phyloP scores from a whole-genome alignment of 495 filamentous ascomycete genomes.

The Hypoxylon fragiforme region DNA sequence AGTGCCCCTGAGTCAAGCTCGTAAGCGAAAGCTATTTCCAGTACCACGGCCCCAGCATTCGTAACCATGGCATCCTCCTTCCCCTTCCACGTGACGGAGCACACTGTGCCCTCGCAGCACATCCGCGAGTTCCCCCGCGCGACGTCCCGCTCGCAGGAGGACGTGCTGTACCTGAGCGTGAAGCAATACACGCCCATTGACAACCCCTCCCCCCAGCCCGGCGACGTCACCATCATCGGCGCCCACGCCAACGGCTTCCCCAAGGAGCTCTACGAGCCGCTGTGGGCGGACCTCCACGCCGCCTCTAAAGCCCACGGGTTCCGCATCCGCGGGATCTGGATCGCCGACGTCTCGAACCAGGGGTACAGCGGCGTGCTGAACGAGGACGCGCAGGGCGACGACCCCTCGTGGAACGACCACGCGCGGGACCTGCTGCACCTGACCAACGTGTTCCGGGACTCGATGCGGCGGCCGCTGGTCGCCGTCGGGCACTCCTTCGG shows the following conservation, averaged over 20 bases:
- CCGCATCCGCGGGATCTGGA: slow-evolving; percentile 80
- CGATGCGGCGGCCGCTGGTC: slow-evolving; percentile 87
- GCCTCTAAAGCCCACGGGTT: slow-evolving; percentile 57
- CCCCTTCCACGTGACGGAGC: slow-evolving; percentile 50
- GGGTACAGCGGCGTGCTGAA: slow-evolving; percentile 77
- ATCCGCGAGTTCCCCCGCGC: slow-evolving; percentile 72
- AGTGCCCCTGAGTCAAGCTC: background rate
- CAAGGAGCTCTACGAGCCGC: slow-evolving; percentile 92
- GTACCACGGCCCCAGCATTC: too few relatives aligned
- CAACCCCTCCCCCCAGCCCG: slow-evolving; percentile 63
- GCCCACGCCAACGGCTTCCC: slow-evolving; percentile 88
- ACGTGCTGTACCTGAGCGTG: slow-evolving; percentile 65
- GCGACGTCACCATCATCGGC: slow-evolving; percentile 81
- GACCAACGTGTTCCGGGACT: slow-evolving; percentile 76
- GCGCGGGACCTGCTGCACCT: slow-evolving; percentile 84
- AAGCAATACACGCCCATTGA: slow-evolving; percentile 82
- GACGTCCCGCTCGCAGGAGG: slow-evolving; percentile 64
- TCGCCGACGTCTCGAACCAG: slow-evolving; percentile 78
- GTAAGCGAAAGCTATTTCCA: too few relatives aligned
- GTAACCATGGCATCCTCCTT: slow-evolving; percentile 13
- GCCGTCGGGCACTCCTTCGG: slow-evolving; percentile 93
- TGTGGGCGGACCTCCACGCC: slow-evolving; percentile 75
- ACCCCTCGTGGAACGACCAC: slow-evolving; percentile 87
- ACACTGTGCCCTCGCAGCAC: slow-evolving; percentile 66
- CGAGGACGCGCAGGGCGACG: slow-evolving; percentile 72